Base-by-base conservation (phyloP, 768 basidiomycete species). In the Chalciporus chontae region DNA sequence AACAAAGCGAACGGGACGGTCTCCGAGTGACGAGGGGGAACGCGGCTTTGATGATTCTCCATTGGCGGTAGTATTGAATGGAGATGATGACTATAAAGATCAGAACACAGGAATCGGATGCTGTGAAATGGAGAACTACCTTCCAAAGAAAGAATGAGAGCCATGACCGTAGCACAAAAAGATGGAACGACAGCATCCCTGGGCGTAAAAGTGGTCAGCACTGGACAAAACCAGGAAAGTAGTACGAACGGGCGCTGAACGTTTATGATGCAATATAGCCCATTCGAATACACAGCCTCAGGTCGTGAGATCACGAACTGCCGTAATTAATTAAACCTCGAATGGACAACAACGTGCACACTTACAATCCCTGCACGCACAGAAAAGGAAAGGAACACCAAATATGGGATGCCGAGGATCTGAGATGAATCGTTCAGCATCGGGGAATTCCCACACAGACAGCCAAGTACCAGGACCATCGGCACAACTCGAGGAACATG, bases 211-310 rank as follows among this genome's bases (percentile, higher is more conserved):
- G 26, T 40, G 29, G 47, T 64, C 44, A 66, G 51, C 31, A 38
- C 36, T 42, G 38, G 45, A 21, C 26, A 8, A 31, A 31, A 7
- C 3, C n/a, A n/a, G n/a, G n/a, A n/a, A n/a, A 31, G 10, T 38
- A 34, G 44, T 38, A 64, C 77, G 48, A 50, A 80, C 79, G 73
- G 62, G 40, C 58, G 53, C 32, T 59, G 54, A 9, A 55, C 52
- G 18, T 59, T 54, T n/a, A 72, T 58, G 14, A 71, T 69, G 56
- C 81, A 83, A 63, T 80, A 81, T 39, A 83, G 54, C 27, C 77
- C 75, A 59, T 79, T 80, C 40, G 63, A 59, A 48, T 3, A 31
- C 34, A 65, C 55, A 2, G 51, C 43, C 29, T 48, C 48, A 31
- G 58, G 49, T 17, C 47, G 51, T 54, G 47, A 58, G 11, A 40